Conservation (phyloP, 208 protist genomes). For the Porcisia deanei region DNA sequence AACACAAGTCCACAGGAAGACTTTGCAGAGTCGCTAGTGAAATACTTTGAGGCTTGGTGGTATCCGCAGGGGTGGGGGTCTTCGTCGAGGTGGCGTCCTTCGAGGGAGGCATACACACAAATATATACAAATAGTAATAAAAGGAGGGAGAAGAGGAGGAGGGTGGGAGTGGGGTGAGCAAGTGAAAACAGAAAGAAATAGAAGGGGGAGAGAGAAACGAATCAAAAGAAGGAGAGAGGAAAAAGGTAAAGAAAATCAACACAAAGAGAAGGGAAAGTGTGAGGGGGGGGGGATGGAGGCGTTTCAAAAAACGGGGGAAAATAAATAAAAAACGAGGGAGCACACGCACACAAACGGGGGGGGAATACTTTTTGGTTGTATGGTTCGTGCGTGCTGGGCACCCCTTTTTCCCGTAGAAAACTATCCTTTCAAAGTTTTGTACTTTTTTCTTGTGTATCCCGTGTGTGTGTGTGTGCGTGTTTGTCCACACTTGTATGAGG, state of each 20-base stretch:
- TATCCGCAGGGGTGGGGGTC: background rate
- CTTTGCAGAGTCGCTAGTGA: background rate
- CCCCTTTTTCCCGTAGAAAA: background rate
- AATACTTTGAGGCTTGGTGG: background rate
- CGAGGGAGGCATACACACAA: background rate
- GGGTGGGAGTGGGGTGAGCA: constrained; percentile 5
- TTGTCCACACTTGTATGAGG: background rate
- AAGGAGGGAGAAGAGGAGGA: background rate
- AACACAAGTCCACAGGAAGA: background rate
- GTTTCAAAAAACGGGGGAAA: background rate
- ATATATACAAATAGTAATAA: background rate
- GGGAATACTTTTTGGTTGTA: background rate
- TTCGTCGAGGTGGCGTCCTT: background rate
- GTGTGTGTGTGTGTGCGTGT: background rate
- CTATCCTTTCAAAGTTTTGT: too few species aligned
- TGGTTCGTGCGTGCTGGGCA: background rate
- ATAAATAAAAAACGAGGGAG: background rate
- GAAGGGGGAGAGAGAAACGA: background rate
- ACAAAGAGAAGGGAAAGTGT: background rate
- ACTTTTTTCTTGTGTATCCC: too few species aligned
- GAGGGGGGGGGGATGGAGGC: too few species aligned
- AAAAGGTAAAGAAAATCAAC: constrained; percentile 4
- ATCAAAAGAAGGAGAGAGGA: background rate
- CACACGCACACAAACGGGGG: background rate
- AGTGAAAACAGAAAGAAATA: constrained; percentile 12